A percentile compares a stretch with the other conserved stretches of the same genome.
Conservation (phyloP, 2,329 filamentous ascomycete species). For the Neonectria magnoliae region DNA sequence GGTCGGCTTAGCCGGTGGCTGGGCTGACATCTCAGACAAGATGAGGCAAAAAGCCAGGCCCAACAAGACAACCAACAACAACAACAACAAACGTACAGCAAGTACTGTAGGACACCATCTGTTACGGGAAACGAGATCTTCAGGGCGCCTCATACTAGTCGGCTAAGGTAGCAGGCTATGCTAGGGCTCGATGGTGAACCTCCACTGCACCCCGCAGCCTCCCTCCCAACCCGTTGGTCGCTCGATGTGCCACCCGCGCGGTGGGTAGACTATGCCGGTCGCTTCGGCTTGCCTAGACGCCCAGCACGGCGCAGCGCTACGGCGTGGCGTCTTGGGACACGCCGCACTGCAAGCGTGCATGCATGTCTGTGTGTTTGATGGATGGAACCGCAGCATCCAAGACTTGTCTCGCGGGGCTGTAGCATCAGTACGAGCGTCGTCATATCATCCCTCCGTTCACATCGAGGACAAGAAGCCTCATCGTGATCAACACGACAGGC, state of each 20-base stretch:
- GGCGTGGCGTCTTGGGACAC: neutral
- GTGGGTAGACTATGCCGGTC: constrained; percentile 15
- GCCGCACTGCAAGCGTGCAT: neutral
- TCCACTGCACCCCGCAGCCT: constrained; percentile 38
- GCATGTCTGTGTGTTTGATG: constrained; percentile 6
- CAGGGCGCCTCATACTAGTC: constrained; percentile 5
- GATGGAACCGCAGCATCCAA: constrained; percentile 9
- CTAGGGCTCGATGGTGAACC: constrained; percentile 6
- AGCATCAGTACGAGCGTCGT: constrained; percentile 14
- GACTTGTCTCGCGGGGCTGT: neutral
- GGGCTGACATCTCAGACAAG: constrained; percentile 4
- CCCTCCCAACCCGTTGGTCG: constrained; percentile 21
- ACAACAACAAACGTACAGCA: neutral
- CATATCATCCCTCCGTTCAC: neutral
- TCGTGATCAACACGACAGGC: neutral
- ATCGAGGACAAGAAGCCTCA: neutral
- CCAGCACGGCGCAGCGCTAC: constrained; percentile 6
- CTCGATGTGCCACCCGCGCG: constrained; percentile 6
- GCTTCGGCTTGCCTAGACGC: constrained; percentile 15
- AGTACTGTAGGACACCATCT: neutral
- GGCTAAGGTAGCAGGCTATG: neutral
- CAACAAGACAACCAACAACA: neutral
- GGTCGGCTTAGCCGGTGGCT: constrained; percentile 20
- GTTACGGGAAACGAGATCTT: constrained; percentile 6
- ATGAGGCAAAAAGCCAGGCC: neutral